A percentile compares a stretch with the other conserved stretches of the same genome.
Conservation (phyloP, 1,284 basidiomycete species). For the Cronartium quercuum region DNA sequence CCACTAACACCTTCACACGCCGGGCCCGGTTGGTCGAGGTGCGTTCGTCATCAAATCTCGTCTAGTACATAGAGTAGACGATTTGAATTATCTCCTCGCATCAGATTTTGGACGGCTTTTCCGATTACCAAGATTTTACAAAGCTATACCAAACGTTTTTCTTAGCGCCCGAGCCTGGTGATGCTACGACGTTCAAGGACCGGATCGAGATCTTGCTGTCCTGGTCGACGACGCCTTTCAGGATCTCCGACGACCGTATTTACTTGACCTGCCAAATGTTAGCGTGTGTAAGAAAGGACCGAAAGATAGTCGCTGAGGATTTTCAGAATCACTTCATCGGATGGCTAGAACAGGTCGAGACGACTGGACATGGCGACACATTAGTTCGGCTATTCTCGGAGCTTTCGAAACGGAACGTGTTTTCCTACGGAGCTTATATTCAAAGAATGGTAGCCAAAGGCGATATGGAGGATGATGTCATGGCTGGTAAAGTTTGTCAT, state of each 20-base stretch:
- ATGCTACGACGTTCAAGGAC: slow-evolving; percentile 30
- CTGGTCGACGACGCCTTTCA: slow-evolving; percentile 27
- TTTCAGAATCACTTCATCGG: slow-evolving; percentile 34
- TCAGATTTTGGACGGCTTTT: slow-evolving; percentile 30
- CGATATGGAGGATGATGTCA: slow-evolving; percentile 31
- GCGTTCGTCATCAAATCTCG: background rate
- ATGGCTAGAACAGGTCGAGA: slow-evolving; percentile 39
- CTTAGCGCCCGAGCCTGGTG: slow-evolving; percentile 24
- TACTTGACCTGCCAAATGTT: slow-evolving; percentile 21
- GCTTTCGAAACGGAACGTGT: slow-evolving; percentile 26
- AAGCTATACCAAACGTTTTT: slow-evolving; percentile 37
- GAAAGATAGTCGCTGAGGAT: slow-evolving; percentile 26
- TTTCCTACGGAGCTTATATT: slow-evolving; percentile 37
- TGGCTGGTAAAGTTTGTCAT: slow-evolving; percentile 33
- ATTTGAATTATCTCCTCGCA: background rate
- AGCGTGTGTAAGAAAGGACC: slow-evolving; percentile 22
- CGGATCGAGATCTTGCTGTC: slow-evolving; percentile 33
- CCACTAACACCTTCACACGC: slow-evolving; percentile 30
- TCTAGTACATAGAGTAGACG: background rate
- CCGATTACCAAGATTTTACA: slow-evolving; percentile 30
- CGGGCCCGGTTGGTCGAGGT: slow-evolving; percentile 39
- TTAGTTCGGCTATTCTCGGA: slow-evolving; percentile 38
- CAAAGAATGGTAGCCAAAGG: slow-evolving; percentile 39
- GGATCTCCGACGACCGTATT: slow-evolving; percentile 14
- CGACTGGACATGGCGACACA: slow-evolving; percentile 24